These are phyloP conservation scores for Rubia yunnanensis DNA, from an alignment of 257 asterid genomes.

Conservation along the genomic window DNA sequence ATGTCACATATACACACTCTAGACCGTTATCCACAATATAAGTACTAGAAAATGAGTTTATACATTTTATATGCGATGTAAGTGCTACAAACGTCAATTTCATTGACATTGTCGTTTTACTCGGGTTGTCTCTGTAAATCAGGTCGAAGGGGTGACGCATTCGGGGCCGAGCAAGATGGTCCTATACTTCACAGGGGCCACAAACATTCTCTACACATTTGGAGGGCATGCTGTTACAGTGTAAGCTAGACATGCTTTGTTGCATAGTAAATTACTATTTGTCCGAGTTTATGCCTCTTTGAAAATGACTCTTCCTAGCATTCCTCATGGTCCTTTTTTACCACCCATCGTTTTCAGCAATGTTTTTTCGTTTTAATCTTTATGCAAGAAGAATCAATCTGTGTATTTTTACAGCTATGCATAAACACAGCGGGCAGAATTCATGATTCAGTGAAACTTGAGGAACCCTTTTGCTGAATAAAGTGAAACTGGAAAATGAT, in stretches of 20 bases:
- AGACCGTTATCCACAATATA: no score
- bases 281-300: constrained; percentile 3
- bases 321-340: constrained; percentile 11
- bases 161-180: constrained; percentile 74
- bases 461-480: constrained; percentile 1
- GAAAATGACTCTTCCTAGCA: constrained; percentile 33
- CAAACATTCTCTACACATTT: constrained; percentile 87
- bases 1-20: no score
- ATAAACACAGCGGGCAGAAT: neutral
- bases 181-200: constrained; percentile 84
- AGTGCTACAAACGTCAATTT: no score
- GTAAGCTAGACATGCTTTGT: constrained; percentile 36
- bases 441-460: neutral
- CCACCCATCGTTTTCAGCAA: constrained; percentile 10
- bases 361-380: neutral
- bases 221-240: constrained; percentile 99
- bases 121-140: neutral
- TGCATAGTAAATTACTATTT: constrained; percentile 3
- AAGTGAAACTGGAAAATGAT: constrained; percentile 12
- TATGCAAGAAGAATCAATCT: neutral
- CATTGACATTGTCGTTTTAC: neutral
- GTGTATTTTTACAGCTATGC: constrained; percentile 4
- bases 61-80: no score
- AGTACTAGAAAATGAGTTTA: no score
- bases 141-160: constrained; percentile 76